Evolutionary conservation across 1,284 basidiomycete species (phyloP), one percentile per base, ranked within the genome.

Genomic region (Trichosporon coremiiforme): DNA sequence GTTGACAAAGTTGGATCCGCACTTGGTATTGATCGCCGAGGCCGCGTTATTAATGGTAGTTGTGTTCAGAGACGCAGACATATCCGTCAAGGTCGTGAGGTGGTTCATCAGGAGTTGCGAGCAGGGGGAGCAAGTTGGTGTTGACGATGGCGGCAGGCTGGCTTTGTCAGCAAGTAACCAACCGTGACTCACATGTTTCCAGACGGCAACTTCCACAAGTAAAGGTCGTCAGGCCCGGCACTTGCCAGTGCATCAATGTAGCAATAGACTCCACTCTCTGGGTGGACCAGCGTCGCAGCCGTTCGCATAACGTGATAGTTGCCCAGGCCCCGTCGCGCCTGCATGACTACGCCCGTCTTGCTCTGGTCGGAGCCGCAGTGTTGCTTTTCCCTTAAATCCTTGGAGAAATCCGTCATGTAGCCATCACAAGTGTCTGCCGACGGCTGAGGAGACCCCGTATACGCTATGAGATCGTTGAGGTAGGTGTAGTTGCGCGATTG

Each of bases 401-500:
- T 66, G 17, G 73, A 65, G 50, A 77, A 73, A 12, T 50, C 68
- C 0, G 50, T 29, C 66, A 79, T 79, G 64, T 75, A 78, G 0
- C 70, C 55, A 29, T 78, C 76, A 66, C 83, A 84, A 41, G 66
- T 7, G 0, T 70, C 66, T 0, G 69, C 31, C 2, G 67, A 53
- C 0, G 77, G 79, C 60, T 72, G 64, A 1, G 80, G 79, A 2
- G 69, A 68, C 4, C 66, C 38, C 1, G 75, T 70, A 47, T 81
- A 82, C 0, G 75, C 71, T 8, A 94, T 76, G 41, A 93, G 84
- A 2, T 85, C 79, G 77, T 92, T 93, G 73, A 92, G 84, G 45
- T 85, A 79, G 0, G 88, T 87, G 64, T 89, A 81, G 80, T 93
- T 89, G 1, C 80, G 79, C 76, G 91, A 88, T 17, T 87, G 86